Base-by-base conservation (phyloP, 352 stramenopile genomes). In the Phytopythium montanum region DNA sequence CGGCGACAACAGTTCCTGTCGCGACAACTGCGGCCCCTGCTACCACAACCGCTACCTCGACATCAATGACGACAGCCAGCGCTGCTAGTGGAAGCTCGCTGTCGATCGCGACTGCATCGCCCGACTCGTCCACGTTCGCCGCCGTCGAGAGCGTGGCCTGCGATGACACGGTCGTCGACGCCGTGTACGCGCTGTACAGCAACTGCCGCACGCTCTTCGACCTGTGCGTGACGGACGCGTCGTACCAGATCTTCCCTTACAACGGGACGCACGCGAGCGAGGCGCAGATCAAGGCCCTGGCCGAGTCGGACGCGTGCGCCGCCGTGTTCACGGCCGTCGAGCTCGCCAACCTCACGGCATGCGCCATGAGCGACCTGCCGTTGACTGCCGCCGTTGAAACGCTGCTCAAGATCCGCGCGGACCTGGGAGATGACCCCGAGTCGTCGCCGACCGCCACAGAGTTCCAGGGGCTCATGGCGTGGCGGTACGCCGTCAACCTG, bases 201-300 rank as follows among this genome's bases (percentile, higher is more conserved):
- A 80, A 83, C 63, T 85, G 80, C 67, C 72, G 69, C 12, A 70
- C 62, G 25, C 75, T 84, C 13, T 86, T 86, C 49, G 71, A 85
- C 52, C 52, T 82, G 57, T 89, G 79, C 54, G 75, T 87, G 14
- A 51, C 51, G 6, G 75, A 79, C 25, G 71, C 70, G 12, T 49
- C 77, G 44, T 89, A 87, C 65, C 75, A 84, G 59, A 83, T 89
- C 51, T 89, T 85, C 62, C 79, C 79, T 21, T 85, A 75, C 62
- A 60, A 62, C 26, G 79, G 76, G 7, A 54, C 66, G n/a, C 62
- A 76, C n/a, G 73, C 79, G 26, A 86, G 65, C 6, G 56, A 72
- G 49, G n/a, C 54, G 26, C 73, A 89, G 57, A 73, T 87, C 61
- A 60, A 73, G 23, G 62, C 56, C n/a, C 86, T 89, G 75, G 68